Conservation (phyloP, 306 rosid genomes). For the Castanopsis chinensis region DNA sequence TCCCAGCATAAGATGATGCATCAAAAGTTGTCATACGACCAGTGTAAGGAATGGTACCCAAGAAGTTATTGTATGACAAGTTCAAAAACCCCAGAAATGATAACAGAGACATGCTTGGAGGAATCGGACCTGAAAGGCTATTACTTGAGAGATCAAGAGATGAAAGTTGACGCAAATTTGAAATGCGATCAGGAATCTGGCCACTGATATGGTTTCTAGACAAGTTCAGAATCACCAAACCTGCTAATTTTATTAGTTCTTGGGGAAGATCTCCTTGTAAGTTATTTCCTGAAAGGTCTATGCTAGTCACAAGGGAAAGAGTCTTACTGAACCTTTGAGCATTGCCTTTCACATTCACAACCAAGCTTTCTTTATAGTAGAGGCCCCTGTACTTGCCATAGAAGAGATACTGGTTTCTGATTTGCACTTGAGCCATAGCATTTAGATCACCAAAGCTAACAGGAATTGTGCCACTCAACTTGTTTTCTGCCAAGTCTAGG, state of each 20-base stretch:
- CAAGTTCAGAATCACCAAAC: slow-evolving; percentile 37
- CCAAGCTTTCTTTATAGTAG: slow-evolving; percentile 30
- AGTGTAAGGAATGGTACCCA: slow-evolving; percentile 37
- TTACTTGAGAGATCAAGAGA: slow-evolving; percentile 53
- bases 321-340: slow-evolving; percentile 12
- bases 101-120: slow-evolving; percentile 33
- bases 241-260: slow-evolving; percentile 36
- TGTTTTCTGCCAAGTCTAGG: slow-evolving; percentile 43
- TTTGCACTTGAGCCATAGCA: slow-evolving; percentile 15
- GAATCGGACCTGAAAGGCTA: slow-evolving; percentile 33
- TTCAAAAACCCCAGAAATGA: slow-evolving; percentile 39
- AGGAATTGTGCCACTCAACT: slow-evolving; percentile 38
- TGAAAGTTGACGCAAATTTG: slow-evolving; percentile 27
- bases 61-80: slow-evolving; percentile 37
- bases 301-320: slow-evolving; percentile 39
- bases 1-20: slow-evolving; percentile 31
- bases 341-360: slow-evolving; percentile 19
- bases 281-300: slow-evolving; percentile 48
- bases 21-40: slow-evolving; percentile 36
- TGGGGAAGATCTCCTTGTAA: slow-evolving; percentile 35
- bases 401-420: background rate
- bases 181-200: slow-evolving; percentile 30
- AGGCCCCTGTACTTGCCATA: background rate
- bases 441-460: slow-evolving; percentile 32
- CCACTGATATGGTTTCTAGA: slow-evolving; percentile 45